These are phyloP conservation scores for Cutaneotrichosporon dermatis DNA, from an alignment of 1,284 basidiomycete species.

Conservation along the genomic window DNA sequence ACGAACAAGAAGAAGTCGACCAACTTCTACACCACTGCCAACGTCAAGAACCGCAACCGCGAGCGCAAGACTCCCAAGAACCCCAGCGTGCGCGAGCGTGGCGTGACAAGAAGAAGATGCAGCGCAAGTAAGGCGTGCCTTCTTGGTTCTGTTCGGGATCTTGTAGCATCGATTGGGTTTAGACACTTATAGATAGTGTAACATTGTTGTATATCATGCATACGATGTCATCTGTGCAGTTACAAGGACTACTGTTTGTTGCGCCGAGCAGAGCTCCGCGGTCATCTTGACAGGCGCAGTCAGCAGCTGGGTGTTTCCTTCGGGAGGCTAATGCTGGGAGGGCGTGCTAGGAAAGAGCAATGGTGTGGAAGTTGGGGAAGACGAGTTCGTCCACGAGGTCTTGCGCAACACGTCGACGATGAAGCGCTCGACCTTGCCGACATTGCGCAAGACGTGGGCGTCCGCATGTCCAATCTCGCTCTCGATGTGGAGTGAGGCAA, in stretches of 20 bases:
- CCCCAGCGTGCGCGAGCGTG: constrained; percentile 23
- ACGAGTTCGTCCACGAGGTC: constrained; percentile 91
- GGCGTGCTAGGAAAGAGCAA: constrained; percentile 42
- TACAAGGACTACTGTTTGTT: background rate
- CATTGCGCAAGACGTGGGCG: constrained; percentile 93
- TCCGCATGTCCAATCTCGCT: constrained; percentile 94
- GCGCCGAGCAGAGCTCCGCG: too few species aligned
- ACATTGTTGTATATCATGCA: constrained; percentile 19
- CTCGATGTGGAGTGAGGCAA: constrained; percentile 90
- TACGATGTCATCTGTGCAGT: constrained; percentile 6
- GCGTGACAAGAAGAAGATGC: constrained; percentile 1
- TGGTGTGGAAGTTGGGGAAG: constrained; percentile 87
- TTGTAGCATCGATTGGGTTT: background rate
- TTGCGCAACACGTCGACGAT: constrained; percentile 92
- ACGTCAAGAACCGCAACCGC: constrained; percentile 80
- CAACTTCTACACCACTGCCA: constrained; percentile 84
- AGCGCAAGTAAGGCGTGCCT: constrained; percentile 11
- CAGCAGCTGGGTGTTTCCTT: too few species aligned
- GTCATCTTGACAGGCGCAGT: too few species aligned
- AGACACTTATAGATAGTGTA: constrained; percentile 12
- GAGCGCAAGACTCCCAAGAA: constrained; percentile 44
- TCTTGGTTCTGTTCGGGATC: background rate
- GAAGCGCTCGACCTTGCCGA: constrained; percentile 92
- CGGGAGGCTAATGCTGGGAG: too few species aligned
- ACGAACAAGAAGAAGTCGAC: constrained; percentile 88